Conservation (phyloP, 345 rosid genomes). For the Citrus reticulata region DNA sequence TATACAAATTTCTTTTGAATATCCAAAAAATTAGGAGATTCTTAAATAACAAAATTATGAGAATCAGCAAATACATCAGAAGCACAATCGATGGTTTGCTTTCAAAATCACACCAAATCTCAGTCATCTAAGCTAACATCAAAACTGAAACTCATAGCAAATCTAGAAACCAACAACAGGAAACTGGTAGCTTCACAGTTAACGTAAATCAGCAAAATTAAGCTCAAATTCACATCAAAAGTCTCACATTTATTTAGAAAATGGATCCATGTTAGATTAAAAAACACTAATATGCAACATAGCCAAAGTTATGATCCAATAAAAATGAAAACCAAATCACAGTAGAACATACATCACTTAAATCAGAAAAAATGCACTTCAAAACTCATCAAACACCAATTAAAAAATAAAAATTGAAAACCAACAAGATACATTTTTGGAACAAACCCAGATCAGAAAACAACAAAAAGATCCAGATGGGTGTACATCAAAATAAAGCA, state of each 20-base stretch:
- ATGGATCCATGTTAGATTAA: not conserved
- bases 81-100: not conserved
- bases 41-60: not conserved
- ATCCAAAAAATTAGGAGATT: constrained; percentile 15
- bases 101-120: constrained; percentile 5
- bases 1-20: not conserved
- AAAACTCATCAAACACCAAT: not conserved
- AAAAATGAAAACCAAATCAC: not conserved
- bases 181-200: not conserved
- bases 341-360: not conserved
- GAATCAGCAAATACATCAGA: not conserved
- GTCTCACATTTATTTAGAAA: not conserved
- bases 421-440: not conserved
- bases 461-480: constrained; percentile 6
- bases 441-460: constrained; percentile 37
- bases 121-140: not conserved
- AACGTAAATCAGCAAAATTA: not conserved
- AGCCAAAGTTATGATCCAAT: not conserved
- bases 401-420: no score
- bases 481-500: not conserved
- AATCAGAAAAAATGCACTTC: not conserved
- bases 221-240: not conserved
- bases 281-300: not conserved
- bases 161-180: not conserved
- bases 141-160: not conserved